phyloP scores from a whole-genome alignment of 331 rosid species.

The Pyracantha coccinea region DNA sequence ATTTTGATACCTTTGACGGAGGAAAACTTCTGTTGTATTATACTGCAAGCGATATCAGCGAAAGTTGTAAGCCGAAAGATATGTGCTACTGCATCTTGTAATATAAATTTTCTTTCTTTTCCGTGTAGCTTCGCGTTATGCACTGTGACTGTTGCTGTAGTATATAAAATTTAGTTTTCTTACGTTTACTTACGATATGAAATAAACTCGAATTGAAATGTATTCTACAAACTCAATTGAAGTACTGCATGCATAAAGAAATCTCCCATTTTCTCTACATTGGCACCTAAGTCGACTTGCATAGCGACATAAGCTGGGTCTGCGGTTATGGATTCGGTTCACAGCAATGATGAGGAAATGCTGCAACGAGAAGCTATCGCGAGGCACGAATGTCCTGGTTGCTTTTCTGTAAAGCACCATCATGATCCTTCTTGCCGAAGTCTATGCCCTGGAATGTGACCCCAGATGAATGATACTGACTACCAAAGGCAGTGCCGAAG shows the following conservation, averaged over 20 bases:
- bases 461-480: slow-evolving; percentile 70
- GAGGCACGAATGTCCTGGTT: slow-evolving; percentile 25
- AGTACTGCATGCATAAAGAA: not conserved
- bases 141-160: not conserved
- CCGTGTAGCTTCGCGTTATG: not conserved
- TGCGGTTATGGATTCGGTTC: no score
- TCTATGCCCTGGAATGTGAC: slow-evolving; percentile 66
- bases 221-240: not conserved
- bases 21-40: slow-evolving; percentile 15
- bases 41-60: slow-evolving; percentile 2
- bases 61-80: not conserved
- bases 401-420: slow-evolving; percentile 20
- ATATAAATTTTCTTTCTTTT: not conserved
- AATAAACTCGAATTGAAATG: not conserved
- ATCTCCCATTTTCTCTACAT: not conserved
- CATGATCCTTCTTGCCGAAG: slow-evolving; percentile 39
- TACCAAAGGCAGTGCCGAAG: slow-evolving; percentile 83
- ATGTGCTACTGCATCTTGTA: slow-evolving; percentile 14
- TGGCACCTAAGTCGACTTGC: no score
- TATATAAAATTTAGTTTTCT: not conserved
- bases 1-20: slow-evolving; percentile 14
- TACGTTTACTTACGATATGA: no score
- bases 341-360: not conserved
- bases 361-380: slow-evolving; percentile 12
- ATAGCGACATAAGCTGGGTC: no score